Evolutionary conservation across 23 red algal genomes (phyloP).

Genomic region (Agarophyton chilense): DNA sequence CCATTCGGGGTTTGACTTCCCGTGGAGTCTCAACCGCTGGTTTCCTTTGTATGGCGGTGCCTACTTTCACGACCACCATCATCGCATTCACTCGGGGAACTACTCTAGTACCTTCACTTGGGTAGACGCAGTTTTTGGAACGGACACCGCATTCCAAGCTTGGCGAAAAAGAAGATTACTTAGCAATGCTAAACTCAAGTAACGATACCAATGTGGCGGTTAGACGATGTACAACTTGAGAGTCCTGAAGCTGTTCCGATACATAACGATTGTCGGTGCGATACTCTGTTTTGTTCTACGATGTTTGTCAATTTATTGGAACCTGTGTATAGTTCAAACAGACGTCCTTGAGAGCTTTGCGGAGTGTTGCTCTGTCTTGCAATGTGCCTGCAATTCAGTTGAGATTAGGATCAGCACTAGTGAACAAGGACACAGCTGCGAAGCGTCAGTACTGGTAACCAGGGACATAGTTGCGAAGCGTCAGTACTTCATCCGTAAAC

Average conservation of each 20-base stretch:
- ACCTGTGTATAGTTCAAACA: too few species aligned
- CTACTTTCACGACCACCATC: conserved; percentile 93
- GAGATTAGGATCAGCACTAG: neutral
- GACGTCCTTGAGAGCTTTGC: too few species aligned
- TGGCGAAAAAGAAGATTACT: conserved; percentile 31
- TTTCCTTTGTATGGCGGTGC: conserved; percentile 87
- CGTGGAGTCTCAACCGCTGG: conserved; percentile 75
- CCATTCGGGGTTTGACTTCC: conserved; percentile 94
- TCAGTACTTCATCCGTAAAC: neutral
- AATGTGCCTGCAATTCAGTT: too few species aligned
- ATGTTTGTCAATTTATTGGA: neutral
- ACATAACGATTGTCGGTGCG: neutral
- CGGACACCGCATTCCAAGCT: conserved; percentile 66
- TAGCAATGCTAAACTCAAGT: neutral
- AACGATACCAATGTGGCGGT: neutral
- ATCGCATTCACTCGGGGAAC: conserved; percentile 93
- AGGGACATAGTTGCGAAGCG: neutral
- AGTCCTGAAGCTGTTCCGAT: too few species aligned
- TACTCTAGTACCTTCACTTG: conserved; percentile 83
- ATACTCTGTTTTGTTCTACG: neutral
- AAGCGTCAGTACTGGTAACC: neutral
- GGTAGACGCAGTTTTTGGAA: conserved; percentile 69
- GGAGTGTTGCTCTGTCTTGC: too few species aligned
- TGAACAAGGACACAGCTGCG: neutral
- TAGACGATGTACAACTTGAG: too few species aligned